phyloP scores from a whole-genome alignment of 164 flowering plant species.

The Echeveria elegans region DNA sequence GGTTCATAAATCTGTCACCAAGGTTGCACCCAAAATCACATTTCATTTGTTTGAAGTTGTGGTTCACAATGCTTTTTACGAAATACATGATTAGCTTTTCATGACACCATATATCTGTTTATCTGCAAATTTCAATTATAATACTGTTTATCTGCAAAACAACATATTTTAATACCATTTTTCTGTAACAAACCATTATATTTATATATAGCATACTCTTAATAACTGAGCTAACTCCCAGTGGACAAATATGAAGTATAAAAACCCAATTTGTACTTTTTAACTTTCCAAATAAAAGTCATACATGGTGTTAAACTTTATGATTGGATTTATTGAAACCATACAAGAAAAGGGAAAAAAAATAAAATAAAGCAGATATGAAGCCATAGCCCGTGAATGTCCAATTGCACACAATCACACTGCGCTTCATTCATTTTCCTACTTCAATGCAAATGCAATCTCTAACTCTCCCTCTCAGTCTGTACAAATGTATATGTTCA shows the following conservation, averaged over 20 bases:
- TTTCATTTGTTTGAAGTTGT: background rate
- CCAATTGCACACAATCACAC: background rate
- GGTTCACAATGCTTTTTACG: background rate
- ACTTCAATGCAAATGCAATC: background rate
- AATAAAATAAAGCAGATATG: background rate
- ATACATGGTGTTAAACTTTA: background rate
- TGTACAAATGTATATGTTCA: background rate
- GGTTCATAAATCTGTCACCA: background rate
- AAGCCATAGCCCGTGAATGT: conserved; percentile 3
- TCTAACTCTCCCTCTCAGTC: background rate
- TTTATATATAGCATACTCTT: too few species aligned
- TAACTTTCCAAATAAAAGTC: background rate
- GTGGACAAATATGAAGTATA: too few species aligned
- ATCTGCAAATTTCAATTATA: too few species aligned
- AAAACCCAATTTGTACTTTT: background rate
- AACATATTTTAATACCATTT: too few species aligned
- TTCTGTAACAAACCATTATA: too few species aligned
- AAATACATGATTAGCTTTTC: too few species aligned
- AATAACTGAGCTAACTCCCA: too few species aligned
- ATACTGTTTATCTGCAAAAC: too few species aligned
- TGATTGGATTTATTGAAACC: background rate
- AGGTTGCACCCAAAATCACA: background rate
- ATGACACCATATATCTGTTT: too few species aligned
- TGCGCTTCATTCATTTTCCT: background rate
- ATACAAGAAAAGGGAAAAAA: background rate